Base-by-base conservation (phyloP, 306 rosid genomes). In the Acacia confusa region DNA sequence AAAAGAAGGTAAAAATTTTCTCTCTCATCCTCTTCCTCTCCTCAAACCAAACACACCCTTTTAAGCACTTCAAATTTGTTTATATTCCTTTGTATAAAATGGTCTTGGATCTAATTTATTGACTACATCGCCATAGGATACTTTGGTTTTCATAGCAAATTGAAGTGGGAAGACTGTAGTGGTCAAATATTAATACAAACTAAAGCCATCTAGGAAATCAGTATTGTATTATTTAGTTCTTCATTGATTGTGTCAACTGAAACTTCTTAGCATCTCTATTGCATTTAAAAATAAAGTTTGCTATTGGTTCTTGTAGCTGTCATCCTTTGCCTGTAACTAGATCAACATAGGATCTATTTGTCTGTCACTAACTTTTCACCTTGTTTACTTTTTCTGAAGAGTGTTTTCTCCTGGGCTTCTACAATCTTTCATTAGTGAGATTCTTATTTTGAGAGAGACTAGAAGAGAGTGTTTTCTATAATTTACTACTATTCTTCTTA, bases 351-450 rank as follows among this genome's bases (percentile, higher is more conserved):
- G 30, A 61, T 61, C 14, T n/a, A 61, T 61, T 61, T 24, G 14
- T 61, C 16, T 61, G 15, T 61, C 34, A 27, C 16, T 27, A 20
- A 27, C 67, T 27, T 61, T 22, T 61, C 7, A 61, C 36, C 15
- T 61, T 27, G 17, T 27, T 24, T 13, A 61, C 32, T 61, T 61
- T 55, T 24, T 15, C 25, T 34, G 30, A 24, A n/a, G n/a, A n/a
- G n/a, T n/a, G n/a, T n/a, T n/a, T n/a, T n/a, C n/a, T n/a, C n/a
- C n/a, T n/a, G n/a, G n/a, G n/a, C n/a, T n/a, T n/a, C n/a, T n/a
- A n/a, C 14, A 61, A 61, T 61, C 67, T 89, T 50, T 50, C 57
- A 15, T 50, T 50, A 9, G 17, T 50, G 22, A 50, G 55, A 50
- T n/a, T n/a, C n/a, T n/a, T n/a, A n/a, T n/a, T n/a, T n/a, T n/a